A percentile compares a stretch with the other conserved stretches of the same genome.
Evolutionary conservation across 495 filamentous ascomycete species (phyloP).

Genomic region (Astrothelium macrocarpum): DNA sequence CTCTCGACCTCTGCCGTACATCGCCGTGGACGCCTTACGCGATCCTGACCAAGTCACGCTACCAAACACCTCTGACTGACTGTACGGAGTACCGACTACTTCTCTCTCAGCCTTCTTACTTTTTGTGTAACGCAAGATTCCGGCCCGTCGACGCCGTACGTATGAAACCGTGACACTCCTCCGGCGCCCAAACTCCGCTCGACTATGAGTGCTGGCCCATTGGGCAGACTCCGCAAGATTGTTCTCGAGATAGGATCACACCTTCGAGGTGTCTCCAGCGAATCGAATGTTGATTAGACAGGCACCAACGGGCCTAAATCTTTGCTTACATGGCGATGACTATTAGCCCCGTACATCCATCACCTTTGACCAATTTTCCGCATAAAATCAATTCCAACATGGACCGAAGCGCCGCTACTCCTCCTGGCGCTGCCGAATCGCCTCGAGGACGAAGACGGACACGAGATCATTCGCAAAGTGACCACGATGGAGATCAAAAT

Average conservation of each 20-base stretch:
- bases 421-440: not conserved
- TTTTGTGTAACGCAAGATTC: not conserved
- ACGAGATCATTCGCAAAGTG: not conserved
- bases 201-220: conserved; percentile 1
- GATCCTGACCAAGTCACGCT: not conserved
- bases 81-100: no score
- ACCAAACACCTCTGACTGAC: not conserved
- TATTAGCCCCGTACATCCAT: not conserved
- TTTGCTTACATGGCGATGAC: not conserved
- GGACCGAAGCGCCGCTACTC: not conserved
- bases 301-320: not conserved
- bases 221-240: conserved; percentile 3
- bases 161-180: not conserved
- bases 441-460: not conserved
- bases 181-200: not conserved
- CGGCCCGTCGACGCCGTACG: not conserved
- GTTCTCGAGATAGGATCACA: conserved; percentile 2
- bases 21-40: not conserved
- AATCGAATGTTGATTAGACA: not conserved
- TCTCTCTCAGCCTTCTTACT: not conserved
- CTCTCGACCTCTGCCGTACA: not conserved
- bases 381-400: not conserved
- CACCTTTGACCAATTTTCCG: not conserved
- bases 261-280: conserved; percentile 3
- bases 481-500: conserved; percentile 7